Evolutionary conservation across 768 basidiomycete species (phyloP), one percentile per base, ranked within the genome.

Genomic region (Mycena kentingensis): DNA sequence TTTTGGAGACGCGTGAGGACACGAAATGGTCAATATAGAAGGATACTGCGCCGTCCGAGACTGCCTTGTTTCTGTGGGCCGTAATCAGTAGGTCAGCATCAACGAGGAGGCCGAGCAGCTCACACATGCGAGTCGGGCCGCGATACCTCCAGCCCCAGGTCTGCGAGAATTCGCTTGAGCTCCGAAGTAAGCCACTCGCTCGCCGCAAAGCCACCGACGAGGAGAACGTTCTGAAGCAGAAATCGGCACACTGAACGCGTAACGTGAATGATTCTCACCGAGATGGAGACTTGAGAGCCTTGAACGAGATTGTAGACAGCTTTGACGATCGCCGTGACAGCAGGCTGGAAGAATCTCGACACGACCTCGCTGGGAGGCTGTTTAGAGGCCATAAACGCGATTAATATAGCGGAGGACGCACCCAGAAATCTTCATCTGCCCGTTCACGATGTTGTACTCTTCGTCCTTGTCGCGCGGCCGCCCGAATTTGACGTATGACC

Each of bases 121-220:
- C 57, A 83, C 83, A 82, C 71, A 52, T 81, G 77, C 29, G 72
- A 76, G 50, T 83, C 80, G 0, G 82, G 83, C 7, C 79, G 71
- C 45, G 74, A 71, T 16, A 83, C 63, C 27, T 64, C 69, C 38
- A 81, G 60, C n/a, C 73, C 72, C 0, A 70, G 60, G 1, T 67
- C 57, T 4, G 67, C 67, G 10, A 84, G 65, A 5, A 67, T 60
- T 45, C 61, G 65, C 34, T 73, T 73, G 2, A 84, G 72, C 42
- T 70, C 67, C 2, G 66, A 62, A 58, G 73, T 79, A n/a, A 84
- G 60, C 72, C 77, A 83, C 45, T 82, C 77, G 51, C 77, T 83
- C 1, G 80, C 79, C 13, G 79, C 77, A 61, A 83, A 84, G 0
- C 82, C 82, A 21, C 83, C 83, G 3, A 84, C 81, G 1, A 85